These are phyloP conservation scores for Bretziella fagacearum DNA, from an alignment of 2,329 filamentous ascomycete genomes.

Conservation along the genomic window DNA sequence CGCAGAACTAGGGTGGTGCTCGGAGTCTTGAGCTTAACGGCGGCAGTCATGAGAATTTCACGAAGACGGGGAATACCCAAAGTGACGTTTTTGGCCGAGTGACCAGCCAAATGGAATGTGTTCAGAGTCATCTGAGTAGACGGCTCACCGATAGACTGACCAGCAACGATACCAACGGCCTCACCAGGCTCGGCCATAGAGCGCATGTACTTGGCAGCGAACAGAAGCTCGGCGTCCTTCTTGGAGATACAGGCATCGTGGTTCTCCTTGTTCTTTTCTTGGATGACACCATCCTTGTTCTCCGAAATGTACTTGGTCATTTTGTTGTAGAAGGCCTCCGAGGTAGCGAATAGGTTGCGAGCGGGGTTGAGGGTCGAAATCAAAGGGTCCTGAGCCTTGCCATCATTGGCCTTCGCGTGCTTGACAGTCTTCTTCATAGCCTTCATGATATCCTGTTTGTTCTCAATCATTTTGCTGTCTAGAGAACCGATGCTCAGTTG, in stretches of 20 bases:
- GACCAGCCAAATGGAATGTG: conserved; percentile 97
- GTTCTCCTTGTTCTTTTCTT: conserved; percentile 25
- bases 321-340: conserved; percentile 63
- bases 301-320: conserved; percentile 62
- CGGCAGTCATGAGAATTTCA: conserved; percentile 97
- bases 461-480: conserved; percentile 29
- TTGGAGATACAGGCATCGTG: conserved; percentile 29
- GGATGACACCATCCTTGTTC: conserved; percentile 46
- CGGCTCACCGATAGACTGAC: conserved; percentile 90
- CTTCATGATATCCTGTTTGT: conserved; percentile 47
- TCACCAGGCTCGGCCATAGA: conserved; percentile 90
- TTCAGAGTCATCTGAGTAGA: conserved; percentile 99
- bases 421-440: conserved; percentile 72
- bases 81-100: conserved; percentile 96
- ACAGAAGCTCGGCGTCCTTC: conserved; percentile 65
- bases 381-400: conserved; percentile 56
- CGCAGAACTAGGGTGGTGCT: conserved; percentile 73
- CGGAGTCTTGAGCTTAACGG: conserved; percentile 73
- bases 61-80: conserved; percentile 91
- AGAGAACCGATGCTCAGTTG: conserved; percentile 51
- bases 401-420: conserved; percentile 40
- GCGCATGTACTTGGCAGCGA: conserved; percentile 83
- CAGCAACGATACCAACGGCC: conserved; percentile 90
- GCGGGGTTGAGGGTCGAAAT: conserved; percentile 57
- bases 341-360: conserved; percentile 68